Evolutionary conservation across 345 rosid species (phyloP), one percentile per base, ranked within the genome.

Genomic region (Ceriops tagal): DNA sequence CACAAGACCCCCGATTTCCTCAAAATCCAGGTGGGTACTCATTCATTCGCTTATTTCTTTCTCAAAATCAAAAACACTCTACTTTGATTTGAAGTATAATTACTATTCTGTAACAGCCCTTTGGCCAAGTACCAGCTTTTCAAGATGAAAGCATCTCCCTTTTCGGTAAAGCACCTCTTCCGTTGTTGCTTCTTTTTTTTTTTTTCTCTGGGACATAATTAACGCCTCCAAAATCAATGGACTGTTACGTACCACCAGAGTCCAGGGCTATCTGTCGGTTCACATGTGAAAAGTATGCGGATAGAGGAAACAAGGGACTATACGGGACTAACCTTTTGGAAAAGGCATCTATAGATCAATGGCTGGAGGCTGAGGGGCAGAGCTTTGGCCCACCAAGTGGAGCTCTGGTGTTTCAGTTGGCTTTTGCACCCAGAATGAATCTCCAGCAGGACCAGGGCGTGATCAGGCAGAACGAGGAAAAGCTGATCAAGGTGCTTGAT

Each of bases 91-190:
- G 13, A 15, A 15, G 3, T 13, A 43, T 3, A 3, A 2, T 43
- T 43, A 43, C 49, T 11, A 43, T 43, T 13, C 49, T 43, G 49
- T 11, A 13, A 43, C 80, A 84, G 90, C 96, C 96, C 24, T 89
- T 87, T 51, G 92, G 90, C 66, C 96, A 87, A 89, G 89, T 89
- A 13, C 92, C 92, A 16, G 96, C 85, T 26, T 85, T 89, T 77
- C 74, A 84, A 75, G 96, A 87, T 18, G 90, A 80, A 19, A 47
- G 35, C 79, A 78, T 80, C 72, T 70, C 90, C 59, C 86, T 85
- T 34, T 89, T 87, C 7, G 92, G 96, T 87, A 79, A 70, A 13
- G 3, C 53, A 56, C 35, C 16, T n/a, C 51, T 34, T 37, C n/a
- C 20, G 53, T 24, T 63, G 26, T 55, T 16, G 13, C 16, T 9